These are phyloP conservation scores for Ogataea allantospora DNA, from an alignment of 805 yeast genomes.

Conservation along the genomic window DNA sequence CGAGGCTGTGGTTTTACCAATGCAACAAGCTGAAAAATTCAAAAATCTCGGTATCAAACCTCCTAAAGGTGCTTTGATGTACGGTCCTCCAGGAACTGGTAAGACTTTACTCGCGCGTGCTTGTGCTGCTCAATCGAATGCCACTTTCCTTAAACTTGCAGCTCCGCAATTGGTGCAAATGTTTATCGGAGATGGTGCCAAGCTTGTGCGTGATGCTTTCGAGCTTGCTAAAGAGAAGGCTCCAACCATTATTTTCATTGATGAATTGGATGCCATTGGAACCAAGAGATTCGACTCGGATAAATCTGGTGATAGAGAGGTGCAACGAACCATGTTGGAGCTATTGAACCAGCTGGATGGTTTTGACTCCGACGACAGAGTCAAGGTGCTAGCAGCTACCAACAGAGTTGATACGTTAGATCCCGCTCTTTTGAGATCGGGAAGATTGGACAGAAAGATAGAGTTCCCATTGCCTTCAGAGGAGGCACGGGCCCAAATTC, in stretches of 20 bases:
- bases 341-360: slow-evolving; percentile 96
- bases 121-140: slow-evolving; percentile 98
- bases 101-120: slow-evolving; percentile 96
- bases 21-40: slow-evolving; percentile 97
- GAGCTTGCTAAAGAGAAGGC: slow-evolving; percentile 97
- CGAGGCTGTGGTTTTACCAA: slow-evolving; percentile 97
- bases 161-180: slow-evolving; percentile 98
- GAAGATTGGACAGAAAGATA: slow-evolving; percentile 95
- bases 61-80: slow-evolving; percentile 97
- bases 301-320: slow-evolving; percentile 97
- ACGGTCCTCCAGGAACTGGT: slow-evolving; percentile 99
- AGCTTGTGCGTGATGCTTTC: slow-evolving; percentile 95
- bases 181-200: slow-evolving; percentile 99
- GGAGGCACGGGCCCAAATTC: slow-evolving; percentile 94
- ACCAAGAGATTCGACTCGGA: slow-evolving; percentile 97
- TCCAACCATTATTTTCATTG: slow-evolving; percentile 96
- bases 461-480: slow-evolving; percentile 98
- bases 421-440: slow-evolving; percentile 97
- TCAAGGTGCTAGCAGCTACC: slow-evolving; percentile 96
- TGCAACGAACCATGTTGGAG: slow-evolving; percentile 99
- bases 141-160: slow-evolving; percentile 92
- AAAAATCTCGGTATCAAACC: slow-evolving; percentile 92
- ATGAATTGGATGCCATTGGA: slow-evolving; percentile 98
- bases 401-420: slow-evolving; percentile 97
- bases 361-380: slow-evolving; percentile 94